Base-by-base conservation (phyloP, 441 rosid genomes). In the Eruca vesicaria region DNA sequence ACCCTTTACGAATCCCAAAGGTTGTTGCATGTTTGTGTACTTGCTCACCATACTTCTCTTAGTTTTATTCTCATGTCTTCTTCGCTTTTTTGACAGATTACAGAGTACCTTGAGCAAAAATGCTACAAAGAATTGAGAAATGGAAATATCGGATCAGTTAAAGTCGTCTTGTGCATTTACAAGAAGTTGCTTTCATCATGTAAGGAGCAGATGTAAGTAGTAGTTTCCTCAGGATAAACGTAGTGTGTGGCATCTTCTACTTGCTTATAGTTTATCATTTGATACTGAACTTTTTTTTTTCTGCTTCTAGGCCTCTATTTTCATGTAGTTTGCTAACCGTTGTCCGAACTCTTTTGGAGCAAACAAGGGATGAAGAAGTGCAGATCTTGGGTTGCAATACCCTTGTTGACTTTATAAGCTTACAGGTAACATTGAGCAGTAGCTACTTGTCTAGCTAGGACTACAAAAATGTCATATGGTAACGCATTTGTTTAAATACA, bases 191-290 rank as follows among this genome's bases (percentile, higher is more conserved):
- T 91, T 73, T 88, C 89, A 6, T 87, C 91, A 63, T 95, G 98
- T 81, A 93, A 87, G 85, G 94, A 90, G 86, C 97, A 90, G 73
- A 91, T 91, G 98, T 95, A 90, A 89, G 99, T 90, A 70, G 77
- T 69, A 38, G 52, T 31, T 72, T 66, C 68, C 65, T 63, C 55
- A 2, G 7, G 26, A 15, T 43, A 23, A n/a, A 66, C 10, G 9
- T 26, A 4, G 18, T 7, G 6, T 9, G 2, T 2, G 38, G 3
- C 57, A 66, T 65, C 10, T 11, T 62, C 74, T 62, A 19, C 3
- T 38, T 53, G 33, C 74, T 12, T 71, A 9, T 5, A 35, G 11
- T 50, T 19, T 60, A 66, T 66, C 36, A 66, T 72, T 9, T 56
- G n/a, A 5, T 4, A 45, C 9, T n/a, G 53, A 45, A 45, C 53